Evolutionary conservation across 768 basidiomycete species (phyloP).

Genomic region (Boletus edulis): DNA sequence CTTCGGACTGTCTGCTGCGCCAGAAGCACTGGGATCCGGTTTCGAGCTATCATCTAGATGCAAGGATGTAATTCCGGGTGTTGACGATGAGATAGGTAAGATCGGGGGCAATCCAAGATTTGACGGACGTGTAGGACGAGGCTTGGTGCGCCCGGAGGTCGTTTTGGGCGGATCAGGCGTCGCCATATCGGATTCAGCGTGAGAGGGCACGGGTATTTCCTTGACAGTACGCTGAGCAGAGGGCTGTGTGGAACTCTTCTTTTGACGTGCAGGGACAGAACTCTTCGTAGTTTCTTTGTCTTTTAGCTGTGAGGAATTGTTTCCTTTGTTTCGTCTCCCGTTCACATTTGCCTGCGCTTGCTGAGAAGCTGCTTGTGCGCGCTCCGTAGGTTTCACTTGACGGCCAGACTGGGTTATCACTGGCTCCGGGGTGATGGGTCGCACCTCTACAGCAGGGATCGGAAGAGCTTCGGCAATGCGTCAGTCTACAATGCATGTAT

Average conservation of each 20-base stretch:
- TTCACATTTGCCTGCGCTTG: neutral
- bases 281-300: neutral
- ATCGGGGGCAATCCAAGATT: constrained; percentile 8
- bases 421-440: constrained; percentile 5
- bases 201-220: neutral
- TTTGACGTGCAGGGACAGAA: neutral
- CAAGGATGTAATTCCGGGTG: neutral
- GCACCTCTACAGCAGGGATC: constrained; percentile 1
- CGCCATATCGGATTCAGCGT: neutral
- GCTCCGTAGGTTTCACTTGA: constrained; percentile 18
- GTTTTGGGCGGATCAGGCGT: neutral
- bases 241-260: neutral
- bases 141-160: neutral
- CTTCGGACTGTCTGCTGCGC: neutral
- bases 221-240: neutral
- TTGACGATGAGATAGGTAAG: neutral
- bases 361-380: constrained; percentile 14
- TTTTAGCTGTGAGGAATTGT: neutral
- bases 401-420: constrained; percentile 24
- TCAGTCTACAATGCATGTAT: constrained; percentile 5
- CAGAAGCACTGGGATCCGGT: neutral
- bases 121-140: constrained; percentile 12
- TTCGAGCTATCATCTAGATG: neutral
- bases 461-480: constrained; percentile 8
- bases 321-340: constrained; percentile 3